Base-by-base conservation (phyloP, 2,329 filamentous ascomycete genomes). In the Epichloe amarillans region DNA sequence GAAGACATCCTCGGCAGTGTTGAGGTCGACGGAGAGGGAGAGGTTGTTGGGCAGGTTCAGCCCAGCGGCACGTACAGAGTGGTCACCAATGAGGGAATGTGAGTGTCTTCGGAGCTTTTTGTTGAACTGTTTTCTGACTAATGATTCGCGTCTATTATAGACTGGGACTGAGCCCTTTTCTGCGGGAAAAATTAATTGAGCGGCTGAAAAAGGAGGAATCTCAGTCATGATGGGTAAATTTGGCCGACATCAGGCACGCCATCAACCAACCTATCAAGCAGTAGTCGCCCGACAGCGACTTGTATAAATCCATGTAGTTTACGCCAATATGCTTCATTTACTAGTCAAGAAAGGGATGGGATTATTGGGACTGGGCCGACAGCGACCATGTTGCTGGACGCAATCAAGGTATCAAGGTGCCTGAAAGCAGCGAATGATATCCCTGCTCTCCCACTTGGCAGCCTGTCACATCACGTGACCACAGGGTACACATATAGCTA, bases 1-100 rank as follows among this genome's bases (percentile, higher is more conserved):
- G 82, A 85, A 58, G 82, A 86, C 59, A 86, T 86, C 38, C 68
- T 86, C 50, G 82, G 82, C 38, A 84, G 81, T 55, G 72, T 85
- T 40, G 77, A 84, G 60, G 82, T 85, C 5, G 72, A 83, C 60
- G 71, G 69, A 2, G 56, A 66, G 6, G 82, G 82, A 0, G 61
- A 73, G 30, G 75, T 84, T 48, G 68, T 82, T 26, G 78, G 79
- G 21, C 74, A 72, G 55, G 77, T 77, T 55, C 73, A 80, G 63
- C 68, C 73, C 1, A 82, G 79, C 54, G 78, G 79, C 14, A 83
- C 78, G 4, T 84, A 83, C 61, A 74, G 82, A 38, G 68, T 83
- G 33, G 59, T 84, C 48, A 84, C 81, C 1, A 79, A 80, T 48
- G 75, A 83, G 64, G 82, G 82, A 61, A 80, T 84, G 80, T 83